Evolutionary conservation across 2,329 filamentous ascomycete species (phyloP), one percentile per base, ranked within the genome.

Genomic region (Aspergillus chevalieri): DNA sequence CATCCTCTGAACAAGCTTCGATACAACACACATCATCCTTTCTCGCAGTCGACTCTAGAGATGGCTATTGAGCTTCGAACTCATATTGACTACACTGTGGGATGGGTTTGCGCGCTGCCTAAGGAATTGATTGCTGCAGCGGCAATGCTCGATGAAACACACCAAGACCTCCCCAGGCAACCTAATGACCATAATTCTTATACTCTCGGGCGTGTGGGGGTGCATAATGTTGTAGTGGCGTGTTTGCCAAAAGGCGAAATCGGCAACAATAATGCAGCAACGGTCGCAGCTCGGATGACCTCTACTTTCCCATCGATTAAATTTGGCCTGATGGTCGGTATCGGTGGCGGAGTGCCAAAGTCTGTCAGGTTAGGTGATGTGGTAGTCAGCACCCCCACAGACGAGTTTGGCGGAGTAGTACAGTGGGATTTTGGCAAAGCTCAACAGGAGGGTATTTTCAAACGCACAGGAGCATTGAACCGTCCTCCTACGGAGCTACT

Each of bases 341-440:
- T 36, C 15, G 33, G 33, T 36, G 33, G 33, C 2, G 10, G 33
- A 14, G 33, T 15, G 57, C 21, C 26, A 46, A 19, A 52, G 53
- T 38, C 47, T 58, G 22, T 28, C 33, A 36, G 53, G 14, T 43
- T 57, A 1, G 51, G 52, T 19, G 49, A 54, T 44, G 41, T 54
- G 12, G 47, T 52, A 3, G 43, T 61, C n/a, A 52, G 55, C 15
- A n/a, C 54, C 17, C 52, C 46, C 8, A 46, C 49, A 6, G 54
- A 56, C 12, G 22, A 43, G 0, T 38, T 43, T 2, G 49, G 51
- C 39, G 56, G 47, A 8, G 57, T 61, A 17, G 52, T 61, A n/a
- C 57, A 60, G 42, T 62, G 57, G 19, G 58, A 61, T 55, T 57
- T 60, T 47, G 55, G 59, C n/a, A 57, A 57, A 34, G 19, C n/a